phyloP scores from a whole-genome alignment of 2,329 filamentous ascomycete species.

The Penicillium hesseltinei region DNA sequence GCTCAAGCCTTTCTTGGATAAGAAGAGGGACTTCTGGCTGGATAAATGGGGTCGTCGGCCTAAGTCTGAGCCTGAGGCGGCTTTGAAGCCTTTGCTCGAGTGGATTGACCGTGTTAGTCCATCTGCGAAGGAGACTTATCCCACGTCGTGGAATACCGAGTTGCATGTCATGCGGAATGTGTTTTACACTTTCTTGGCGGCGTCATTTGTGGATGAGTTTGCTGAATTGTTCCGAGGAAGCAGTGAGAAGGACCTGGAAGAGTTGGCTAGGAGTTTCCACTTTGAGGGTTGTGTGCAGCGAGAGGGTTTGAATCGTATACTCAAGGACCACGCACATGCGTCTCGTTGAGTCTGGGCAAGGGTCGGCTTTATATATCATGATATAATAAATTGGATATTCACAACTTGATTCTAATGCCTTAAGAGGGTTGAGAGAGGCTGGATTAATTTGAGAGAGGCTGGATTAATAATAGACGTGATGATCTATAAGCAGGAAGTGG shows the following conservation, averaged over 20 bases:
- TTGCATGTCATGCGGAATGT: conserved; percentile 49
- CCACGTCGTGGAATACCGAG: conserved; percentile 52
- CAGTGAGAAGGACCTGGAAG: conserved; percentile 54
- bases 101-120: conserved; percentile 47
- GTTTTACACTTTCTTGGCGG: conserved; percentile 51
- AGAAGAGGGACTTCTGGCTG: conserved; percentile 54
- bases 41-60: conserved; percentile 55
- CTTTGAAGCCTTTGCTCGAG: conserved; percentile 45
- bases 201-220: conserved; percentile 55
- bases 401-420: neutral
- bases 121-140: conserved; percentile 45
- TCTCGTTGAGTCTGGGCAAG: conserved; percentile 2
- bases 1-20: conserved; percentile 54
- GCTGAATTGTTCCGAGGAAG: conserved; percentile 55
- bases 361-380: neutral
- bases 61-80: conserved; percentile 46
- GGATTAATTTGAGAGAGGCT: neutral
- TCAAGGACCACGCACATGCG: conserved; percentile 44
- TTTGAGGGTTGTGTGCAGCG: conserved; percentile 56
- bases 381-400: neutral
- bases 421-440: neutral
- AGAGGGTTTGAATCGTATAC: conserved; percentile 52
- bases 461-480: neutral
- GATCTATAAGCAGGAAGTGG: neutral
- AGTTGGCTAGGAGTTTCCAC: conserved; percentile 53